Evolutionary conservation across 345 rosid species (phyloP), one percentile per base, ranked within the genome.

Genomic region (Fremontodendron californicum): DNA sequence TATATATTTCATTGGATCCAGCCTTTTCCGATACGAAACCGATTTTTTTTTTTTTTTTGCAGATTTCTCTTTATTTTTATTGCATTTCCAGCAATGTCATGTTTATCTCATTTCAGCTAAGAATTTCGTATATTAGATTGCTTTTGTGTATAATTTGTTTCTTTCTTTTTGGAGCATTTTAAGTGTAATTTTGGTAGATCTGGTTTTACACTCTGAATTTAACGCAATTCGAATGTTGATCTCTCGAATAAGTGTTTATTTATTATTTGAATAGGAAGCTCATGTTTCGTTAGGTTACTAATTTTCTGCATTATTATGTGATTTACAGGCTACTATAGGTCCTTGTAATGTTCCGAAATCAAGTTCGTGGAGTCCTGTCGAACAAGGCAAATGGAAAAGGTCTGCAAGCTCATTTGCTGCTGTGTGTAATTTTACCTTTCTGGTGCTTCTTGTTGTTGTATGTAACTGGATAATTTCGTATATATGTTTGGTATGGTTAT

Each of bases 371-470:
- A 96, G 87, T 74, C 97, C 97, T 25, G 98, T 93, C 6, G 99
- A 96, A 78, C 97, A 87, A 83, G 88, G 91, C 88, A 96, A 96
- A 83, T 96, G 99, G 99, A 87, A 89, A 85, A 94, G 99, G 99
- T 96, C 74, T 2, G 75, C 45, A 51, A 51, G 40, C 74, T 71
- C 29, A 49, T 71, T 29, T 49, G 42, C 74, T 31, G 4, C 27
- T 69, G 21, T 8, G 57, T 45, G 0, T 45, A 46, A 9, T 23
- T 21, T 55, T 69, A 8, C 21, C 35, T 69, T 69, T 25, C 6
- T 46, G 73, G 55, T 69, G 54, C n/a, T 69, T 45, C n/a, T 45
- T 45, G n/a, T 43, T 15, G 54, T 68, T 68, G 37, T 25, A 68
- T 45, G 54, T 23, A 25, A 25, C 1, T 0, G 35, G 2, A 9